Conservation (phyloP, 345 rosid species). For the Brassica cretica region DNA sequence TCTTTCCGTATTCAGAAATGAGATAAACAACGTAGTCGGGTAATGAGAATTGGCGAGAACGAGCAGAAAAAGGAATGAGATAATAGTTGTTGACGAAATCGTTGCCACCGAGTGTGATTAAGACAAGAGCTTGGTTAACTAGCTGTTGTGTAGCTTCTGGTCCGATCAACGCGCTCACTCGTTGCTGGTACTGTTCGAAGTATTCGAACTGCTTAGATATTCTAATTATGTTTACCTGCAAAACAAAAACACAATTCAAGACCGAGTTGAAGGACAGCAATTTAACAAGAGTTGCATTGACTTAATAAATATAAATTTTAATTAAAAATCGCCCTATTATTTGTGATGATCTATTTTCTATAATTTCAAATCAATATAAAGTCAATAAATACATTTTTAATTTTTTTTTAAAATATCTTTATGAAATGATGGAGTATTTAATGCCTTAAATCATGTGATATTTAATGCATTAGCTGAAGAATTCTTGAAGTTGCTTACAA, state of each 20-base stretch:
- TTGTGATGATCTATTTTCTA: too few species aligned
- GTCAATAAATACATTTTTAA: neutral
- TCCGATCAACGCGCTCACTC: constrained; percentile 62
- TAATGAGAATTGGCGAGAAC: constrained; percentile 74
- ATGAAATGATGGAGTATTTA: neutral
- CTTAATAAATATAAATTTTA: too few species aligned
- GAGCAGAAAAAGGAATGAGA: constrained; percentile 76
- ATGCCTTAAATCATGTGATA: neutral
- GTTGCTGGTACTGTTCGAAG: constrained; percentile 70
- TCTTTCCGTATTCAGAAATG: constrained; percentile 76
- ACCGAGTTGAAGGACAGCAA: neutral
- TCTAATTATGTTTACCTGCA: constrained; percentile 76
- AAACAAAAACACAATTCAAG: neutral
- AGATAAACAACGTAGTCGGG: constrained; percentile 65
- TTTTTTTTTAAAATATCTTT: too few species aligned
- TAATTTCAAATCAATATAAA: too few species aligned
- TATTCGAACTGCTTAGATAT: constrained; percentile 55
- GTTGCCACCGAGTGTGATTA: constrained; percentile 86
- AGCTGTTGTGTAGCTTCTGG: constrained; percentile 49
- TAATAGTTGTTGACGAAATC: constrained; percentile 94
- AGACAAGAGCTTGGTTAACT: constrained; percentile 65
- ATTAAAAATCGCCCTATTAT: too few species aligned
- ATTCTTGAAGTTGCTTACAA: constrained; percentile 44
- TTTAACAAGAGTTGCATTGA: neutral
- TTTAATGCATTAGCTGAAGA: neutral